Conservation (phyloP, 2,329 filamentous ascomycete species). For the Pseudogymnoascus sp. region DNA sequence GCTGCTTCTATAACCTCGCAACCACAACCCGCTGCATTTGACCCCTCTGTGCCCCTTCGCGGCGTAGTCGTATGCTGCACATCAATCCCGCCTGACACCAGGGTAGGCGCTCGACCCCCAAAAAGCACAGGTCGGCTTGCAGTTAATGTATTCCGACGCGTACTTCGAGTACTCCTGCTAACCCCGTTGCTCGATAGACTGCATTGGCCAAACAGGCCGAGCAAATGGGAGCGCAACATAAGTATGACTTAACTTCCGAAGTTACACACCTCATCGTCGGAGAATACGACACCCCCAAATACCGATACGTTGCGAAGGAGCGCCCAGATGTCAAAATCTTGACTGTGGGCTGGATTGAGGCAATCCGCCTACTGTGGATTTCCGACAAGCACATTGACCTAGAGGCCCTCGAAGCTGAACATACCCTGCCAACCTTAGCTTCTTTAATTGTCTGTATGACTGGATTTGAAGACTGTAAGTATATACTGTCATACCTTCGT, state of each 20-base stretch:
- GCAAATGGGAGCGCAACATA: conserved; percentile 81
- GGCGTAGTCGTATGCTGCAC: conserved; percentile 82
- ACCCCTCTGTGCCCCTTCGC: conserved; percentile 48
- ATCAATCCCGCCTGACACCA: conserved; percentile 67
- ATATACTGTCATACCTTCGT: conserved; percentile 27
- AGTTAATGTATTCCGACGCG: conserved; percentile 28
- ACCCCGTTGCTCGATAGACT: conserved; percentile 27
- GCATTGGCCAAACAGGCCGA: conserved; percentile 55
- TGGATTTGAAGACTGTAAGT: conserved; percentile 60
- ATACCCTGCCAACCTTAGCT: conserved; percentile 57
- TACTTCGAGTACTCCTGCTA: conserved; percentile 10
- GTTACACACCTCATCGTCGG: conserved; percentile 92
- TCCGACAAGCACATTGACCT: conserved; percentile 68
- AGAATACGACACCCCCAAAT: conserved; percentile 83
- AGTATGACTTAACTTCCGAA: conserved; percentile 88
- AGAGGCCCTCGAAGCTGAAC: conserved; percentile 54
- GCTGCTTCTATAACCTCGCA: not conserved
- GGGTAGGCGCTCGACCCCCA: conserved; percentile 45
- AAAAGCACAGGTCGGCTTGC: conserved; percentile 14
- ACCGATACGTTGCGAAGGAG: conserved; percentile 87
- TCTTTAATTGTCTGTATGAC: conserved; percentile 58
- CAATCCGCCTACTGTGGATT: conserved; percentile 72
- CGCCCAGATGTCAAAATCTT: conserved; percentile 79
- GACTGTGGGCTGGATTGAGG: conserved; percentile 74
- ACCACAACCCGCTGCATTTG: conserved; percentile 5